A percentile compares a stretch with the other conserved stretches of the same genome.
Conservation (phyloP, 1,139 yeast genomes). For the Candida glucosophila region DNA sequence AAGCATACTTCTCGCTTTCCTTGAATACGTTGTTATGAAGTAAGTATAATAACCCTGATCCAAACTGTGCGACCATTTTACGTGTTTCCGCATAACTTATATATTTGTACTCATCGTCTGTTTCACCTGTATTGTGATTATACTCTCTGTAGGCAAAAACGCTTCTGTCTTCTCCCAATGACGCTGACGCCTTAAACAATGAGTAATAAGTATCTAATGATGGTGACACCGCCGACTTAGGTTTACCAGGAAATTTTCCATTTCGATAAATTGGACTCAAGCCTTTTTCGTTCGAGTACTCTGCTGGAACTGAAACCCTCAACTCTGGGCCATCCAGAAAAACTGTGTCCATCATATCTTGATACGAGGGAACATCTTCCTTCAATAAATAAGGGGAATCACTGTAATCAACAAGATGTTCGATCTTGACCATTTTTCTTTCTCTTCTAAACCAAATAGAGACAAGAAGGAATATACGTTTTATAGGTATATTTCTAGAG, state of each 20-base stretch:
- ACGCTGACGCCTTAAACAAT: slow-evolving; percentile 16
- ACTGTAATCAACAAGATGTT: no score
- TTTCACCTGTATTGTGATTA: slow-evolving; percentile 18
- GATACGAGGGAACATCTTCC: slow-evolving; percentile 18
- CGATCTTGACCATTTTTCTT: no score
- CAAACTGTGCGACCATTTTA: slow-evolving; percentile 16
- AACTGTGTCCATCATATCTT: slow-evolving; percentile 5
- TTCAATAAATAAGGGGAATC: slow-evolving; percentile 15
- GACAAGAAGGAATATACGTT: no score
- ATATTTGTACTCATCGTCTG: slow-evolving; percentile 11
- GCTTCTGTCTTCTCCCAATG: slow-evolving; percentile 12
- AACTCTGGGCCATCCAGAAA: no score
- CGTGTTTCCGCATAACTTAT: slow-evolving; percentile 7
- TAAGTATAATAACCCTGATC: slow-evolving; percentile 24
- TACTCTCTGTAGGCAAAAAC: slow-evolving; percentile 24
- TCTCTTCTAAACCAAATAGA: no score
- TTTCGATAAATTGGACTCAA: slow-evolving; percentile 27
- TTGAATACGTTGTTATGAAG: slow-evolving; percentile 22
- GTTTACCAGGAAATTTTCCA: slow-evolving; percentile 12
- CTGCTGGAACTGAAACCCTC: slow-evolving; percentile 18
- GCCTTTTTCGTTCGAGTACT: slow-evolving; percentile 22
- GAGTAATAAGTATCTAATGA: slow-evolving; percentile 22
- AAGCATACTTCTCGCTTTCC: slow-evolving; percentile 9
- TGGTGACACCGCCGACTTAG: slow-evolving; percentile 15
- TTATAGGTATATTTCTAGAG: no score